These are phyloP conservation scores for Xerocomus brunneocitrinus DNA, from an alignment of 768 basidiomycete genomes.

Conservation along the genomic window DNA sequence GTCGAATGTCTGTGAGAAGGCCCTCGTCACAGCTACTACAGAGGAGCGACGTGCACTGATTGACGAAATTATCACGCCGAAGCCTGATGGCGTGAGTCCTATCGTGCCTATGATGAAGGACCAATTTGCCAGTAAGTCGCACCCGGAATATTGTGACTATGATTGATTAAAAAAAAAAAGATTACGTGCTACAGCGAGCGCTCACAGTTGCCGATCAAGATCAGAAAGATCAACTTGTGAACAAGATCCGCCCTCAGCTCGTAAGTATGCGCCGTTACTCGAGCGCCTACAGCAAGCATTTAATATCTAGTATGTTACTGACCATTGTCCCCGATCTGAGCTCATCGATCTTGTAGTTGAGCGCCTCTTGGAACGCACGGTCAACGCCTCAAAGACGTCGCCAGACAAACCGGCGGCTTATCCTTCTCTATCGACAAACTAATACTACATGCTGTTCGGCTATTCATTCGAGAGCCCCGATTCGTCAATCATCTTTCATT, in stretches of 20 bases:
- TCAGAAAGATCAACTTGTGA: slow-evolving; percentile 64
- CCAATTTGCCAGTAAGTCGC: slow-evolving; percentile 77
- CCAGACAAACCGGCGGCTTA: slow-evolving; percentile 29
- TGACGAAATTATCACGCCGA: slow-evolving; percentile 71
- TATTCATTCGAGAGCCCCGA: slow-evolving; percentile 7
- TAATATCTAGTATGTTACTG: slow-evolving; percentile 62
- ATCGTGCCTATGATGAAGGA: slow-evolving; percentile 80
- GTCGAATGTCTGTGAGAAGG: slow-evolving; percentile 95
- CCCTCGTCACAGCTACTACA: slow-evolving; percentile 59
- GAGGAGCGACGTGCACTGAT: slow-evolving; percentile 68
- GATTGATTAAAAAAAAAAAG: slow-evolving; percentile 33
- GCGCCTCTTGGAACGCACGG: slow-evolving; percentile 56
- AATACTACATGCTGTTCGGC: slow-evolving; percentile 3
- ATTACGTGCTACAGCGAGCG: slow-evolving; percentile 84
- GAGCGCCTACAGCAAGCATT: slow-evolving; percentile 73
- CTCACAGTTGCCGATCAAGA: slow-evolving; percentile 63
- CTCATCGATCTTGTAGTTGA: slow-evolving; percentile 47
- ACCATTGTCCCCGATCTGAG: not conserved
- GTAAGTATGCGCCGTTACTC: slow-evolving; percentile 67
- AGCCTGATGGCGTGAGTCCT: slow-evolving; percentile 60
- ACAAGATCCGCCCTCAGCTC: slow-evolving; percentile 62
- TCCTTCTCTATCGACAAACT: slow-evolving; percentile 26
- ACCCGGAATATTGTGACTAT: not conserved
- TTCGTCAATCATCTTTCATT: slow-evolving; percentile 2
- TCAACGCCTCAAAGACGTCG: slow-evolving; percentile 23